A percentile compares a stretch with the other conserved stretches of the same genome.
phyloP scores from a whole-genome alignment of 2,329 filamentous ascomycete genomes.

The Plectosphaerella plurivora region DNA sequence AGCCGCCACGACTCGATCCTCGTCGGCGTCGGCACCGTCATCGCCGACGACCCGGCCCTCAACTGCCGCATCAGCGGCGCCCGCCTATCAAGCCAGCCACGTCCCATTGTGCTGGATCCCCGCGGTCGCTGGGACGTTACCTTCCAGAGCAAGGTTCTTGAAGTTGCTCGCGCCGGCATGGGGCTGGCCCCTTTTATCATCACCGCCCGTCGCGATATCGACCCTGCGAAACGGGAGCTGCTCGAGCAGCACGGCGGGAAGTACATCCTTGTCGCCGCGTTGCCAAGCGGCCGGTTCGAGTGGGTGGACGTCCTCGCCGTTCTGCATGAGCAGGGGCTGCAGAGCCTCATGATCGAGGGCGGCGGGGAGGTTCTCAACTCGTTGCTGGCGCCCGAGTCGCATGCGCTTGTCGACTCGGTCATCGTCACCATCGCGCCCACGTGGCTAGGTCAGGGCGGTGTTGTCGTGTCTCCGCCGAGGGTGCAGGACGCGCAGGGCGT shows the following conservation, averaged over 20 bases:
- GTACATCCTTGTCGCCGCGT: constrained; percentile 35
- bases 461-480: constrained; percentile 69
- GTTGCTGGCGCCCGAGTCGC: constrained; percentile 60
- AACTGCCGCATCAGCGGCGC: constrained; percentile 71
- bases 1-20: constrained; percentile 79
- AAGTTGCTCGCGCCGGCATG: constrained; percentile 56
- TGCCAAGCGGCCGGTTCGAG: constrained; percentile 33
- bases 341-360: constrained; percentile 89
- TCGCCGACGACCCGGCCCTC: constrained; percentile 79
- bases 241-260: constrained; percentile 48
- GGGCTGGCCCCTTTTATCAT: constrained; percentile 75
- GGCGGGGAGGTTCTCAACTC: constrained; percentile 80
- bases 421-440: constrained; percentile 87
- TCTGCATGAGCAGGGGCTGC: constrained; percentile 56
- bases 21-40: constrained; percentile 77
- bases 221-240: constrained; percentile 33
- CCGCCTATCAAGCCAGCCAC: constrained; percentile 58
- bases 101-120: constrained; percentile 80
- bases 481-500: constrained; percentile 43
- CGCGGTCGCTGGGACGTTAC: constrained; percentile 65
- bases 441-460: constrained; percentile 81
- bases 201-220: constrained; percentile 37
- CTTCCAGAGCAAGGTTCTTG: constrained; percentile 59
- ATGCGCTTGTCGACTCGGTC: constrained; percentile 66
- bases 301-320: constrained; percentile 62